Evolutionary conservation across 2,329 filamentous ascomycete species (phyloP), one percentile per base, ranked within the genome.

Genomic region (Alternaria novae-zelandiae): DNA sequence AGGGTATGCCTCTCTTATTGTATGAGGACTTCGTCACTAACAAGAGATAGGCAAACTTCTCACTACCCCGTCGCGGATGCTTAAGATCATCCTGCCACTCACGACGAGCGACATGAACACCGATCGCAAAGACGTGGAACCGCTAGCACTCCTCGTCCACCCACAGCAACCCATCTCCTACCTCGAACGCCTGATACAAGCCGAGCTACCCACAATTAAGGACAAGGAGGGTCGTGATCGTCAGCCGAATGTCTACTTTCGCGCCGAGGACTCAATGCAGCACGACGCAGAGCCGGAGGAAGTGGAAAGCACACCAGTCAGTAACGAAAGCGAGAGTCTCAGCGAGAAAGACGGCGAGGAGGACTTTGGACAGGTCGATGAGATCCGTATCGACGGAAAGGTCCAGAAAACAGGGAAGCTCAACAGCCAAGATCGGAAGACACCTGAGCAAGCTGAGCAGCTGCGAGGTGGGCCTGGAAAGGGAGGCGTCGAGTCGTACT

Each of bases 81-180:
- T 96, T 54, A 96, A 96, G 78, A 85, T 96, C 13, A 90, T 96
- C 15, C 84, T 96, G 0, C 93, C 93, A 0, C 84, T 96, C 25
- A 88, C 88, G 0, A 90, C 87, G 0, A 80, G 84, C 49, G 88
- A 90, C 60, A 83, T 84, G 28, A 86, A 87, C 66, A 81, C 82
- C 2, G 86, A 89, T 65, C 84, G 88, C 60, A 90, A 91, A 79
- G 86, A 89, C 51, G 88, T 95, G n/a, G 92, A 96, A 70, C 93
- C 94, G 0, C 84, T 97, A 12, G 94, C 94, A 1, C 86, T 97
- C 0, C 87, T 97, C 3, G 86, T 97, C 0, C 94, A 97, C 71
- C 94, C 94, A 0, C 92, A 96, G 66, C 94, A 97, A 75, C 94
- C 94, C 0, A 85, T 97, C 4, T 97, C 93, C 9, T 97, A 97